These are phyloP conservation scores for Mucor irregularis DNA, from an alignment of 371 early-diverging fungal genomes.

Conservation along the genomic window DNA sequence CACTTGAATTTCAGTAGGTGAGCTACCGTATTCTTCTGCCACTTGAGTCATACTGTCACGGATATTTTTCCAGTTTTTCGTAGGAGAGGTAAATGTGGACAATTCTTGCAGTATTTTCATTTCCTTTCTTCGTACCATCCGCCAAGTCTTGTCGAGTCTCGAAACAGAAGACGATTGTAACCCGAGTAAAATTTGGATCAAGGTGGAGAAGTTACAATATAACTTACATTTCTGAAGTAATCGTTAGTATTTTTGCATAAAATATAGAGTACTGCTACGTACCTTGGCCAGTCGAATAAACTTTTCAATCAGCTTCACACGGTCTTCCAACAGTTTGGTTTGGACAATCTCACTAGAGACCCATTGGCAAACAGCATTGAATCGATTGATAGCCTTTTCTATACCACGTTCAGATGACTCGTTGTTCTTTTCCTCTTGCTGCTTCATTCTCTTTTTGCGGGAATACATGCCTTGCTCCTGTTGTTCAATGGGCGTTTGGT, in stretches of 20 bases:
- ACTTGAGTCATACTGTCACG: conserved; percentile 64
- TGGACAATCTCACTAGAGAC: conserved; percentile 69
- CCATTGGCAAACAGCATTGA: conserved; percentile 74
- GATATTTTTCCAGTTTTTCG: conserved; percentile 53
- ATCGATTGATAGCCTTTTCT: conserved; percentile 64
- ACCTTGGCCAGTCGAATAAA: conserved; percentile 75
- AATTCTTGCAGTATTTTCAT: conserved; percentile 58
- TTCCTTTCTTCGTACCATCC: conserved; percentile 49
- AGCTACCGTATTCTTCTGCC: conserved; percentile 60
- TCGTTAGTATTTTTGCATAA: neutral
- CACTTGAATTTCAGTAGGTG: conserved; percentile 51
- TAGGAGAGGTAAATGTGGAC: conserved; percentile 47
- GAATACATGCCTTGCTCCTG: conserved; percentile 18
- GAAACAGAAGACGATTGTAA: conserved; percentile 64
- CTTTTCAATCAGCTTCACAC: conserved; percentile 70
- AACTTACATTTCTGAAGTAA: conserved; percentile 55
- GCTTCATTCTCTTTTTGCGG: conserved; percentile 19
- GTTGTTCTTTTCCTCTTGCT: conserved; percentile 13
- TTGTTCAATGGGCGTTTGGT: neutral
- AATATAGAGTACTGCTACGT: conserved; percentile 1
- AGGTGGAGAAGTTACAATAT: conserved; percentile 65
- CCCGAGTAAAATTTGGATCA: conserved; percentile 64
- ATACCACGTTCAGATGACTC: conserved; percentile 41
- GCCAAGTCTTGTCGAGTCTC: conserved; percentile 64
- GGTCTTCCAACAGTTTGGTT: conserved; percentile 49